Evolutionary conservation across 345 rosid genomes (phyloP).

Genomic region (Arabis alpina): DNA sequence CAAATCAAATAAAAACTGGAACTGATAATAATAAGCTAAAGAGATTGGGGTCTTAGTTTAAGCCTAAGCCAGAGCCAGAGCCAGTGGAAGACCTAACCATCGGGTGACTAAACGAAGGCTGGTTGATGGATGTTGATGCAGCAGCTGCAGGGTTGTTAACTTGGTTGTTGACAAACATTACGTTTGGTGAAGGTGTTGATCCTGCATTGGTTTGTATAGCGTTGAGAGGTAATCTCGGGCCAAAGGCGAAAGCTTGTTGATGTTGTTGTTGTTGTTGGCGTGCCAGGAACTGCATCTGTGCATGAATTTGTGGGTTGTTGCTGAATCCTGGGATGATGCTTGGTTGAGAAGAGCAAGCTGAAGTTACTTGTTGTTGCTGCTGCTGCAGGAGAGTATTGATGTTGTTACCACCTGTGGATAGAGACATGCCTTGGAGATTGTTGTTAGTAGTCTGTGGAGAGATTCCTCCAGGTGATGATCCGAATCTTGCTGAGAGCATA

Average conservation of each 20-base stretch:
- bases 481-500: constrained; percentile 60
- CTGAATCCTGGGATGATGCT: constrained; percentile 63
- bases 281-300: constrained; percentile 83
- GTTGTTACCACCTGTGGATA: constrained; percentile 60
- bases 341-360: constrained; percentile 68
- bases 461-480: constrained; percentile 52
- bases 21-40: constrained; percentile 30
- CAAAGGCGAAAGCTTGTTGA: constrained; percentile 65
- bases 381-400: constrained; percentile 53
- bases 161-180: constrained; percentile 64
- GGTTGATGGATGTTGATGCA: constrained; percentile 27
- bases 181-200: constrained; percentile 58
- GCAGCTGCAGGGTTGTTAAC: constrained; percentile 23
- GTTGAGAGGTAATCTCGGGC: constrained; percentile 73
- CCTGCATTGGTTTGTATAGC: constrained; percentile 68
- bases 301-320: constrained; percentile 59
- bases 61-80: constrained; percentile 66
- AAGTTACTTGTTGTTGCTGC: constrained; percentile 37
- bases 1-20: constrained; percentile 10
- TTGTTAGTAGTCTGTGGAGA: constrained; percentile 53
- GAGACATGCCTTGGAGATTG: constrained; percentile 55
- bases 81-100: constrained; percentile 68
- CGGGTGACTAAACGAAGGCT: constrained; percentile 58
- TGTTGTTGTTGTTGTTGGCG: constrained; percentile 52
- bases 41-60: constrained; percentile 36